phyloP scores from a whole-genome alignment of 441 rosid genomes.

The Corymbia calophylla region DNA sequence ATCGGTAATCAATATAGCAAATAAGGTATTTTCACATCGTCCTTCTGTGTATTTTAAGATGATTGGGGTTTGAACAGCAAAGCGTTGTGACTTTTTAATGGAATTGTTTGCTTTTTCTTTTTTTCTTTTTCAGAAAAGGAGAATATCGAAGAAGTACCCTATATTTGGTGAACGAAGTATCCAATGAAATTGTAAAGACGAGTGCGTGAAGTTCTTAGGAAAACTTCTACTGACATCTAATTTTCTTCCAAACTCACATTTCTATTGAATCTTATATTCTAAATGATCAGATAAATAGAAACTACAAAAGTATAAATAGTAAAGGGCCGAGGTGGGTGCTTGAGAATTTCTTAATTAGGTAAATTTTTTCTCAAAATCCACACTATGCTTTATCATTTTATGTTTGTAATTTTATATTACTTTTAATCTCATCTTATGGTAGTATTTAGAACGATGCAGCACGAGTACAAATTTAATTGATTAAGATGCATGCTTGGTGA shows the following conservation, averaged over 20 bases:
- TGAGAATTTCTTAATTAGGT: not conserved
- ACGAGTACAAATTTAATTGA: not conserved
- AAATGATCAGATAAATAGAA: not conserved
- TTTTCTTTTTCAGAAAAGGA: not conserved
- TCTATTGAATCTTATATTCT: too few relatives aligned
- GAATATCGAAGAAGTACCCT: not conserved
- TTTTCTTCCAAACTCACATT: not conserved
- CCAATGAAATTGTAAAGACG: not conserved
- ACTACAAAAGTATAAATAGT: not conserved
- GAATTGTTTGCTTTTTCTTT: not conserved
- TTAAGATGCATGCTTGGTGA: not conserved
- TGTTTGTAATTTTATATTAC: not conserved
- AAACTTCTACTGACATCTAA: not conserved
- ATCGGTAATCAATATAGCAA: too few relatives aligned
- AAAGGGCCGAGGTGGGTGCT: not conserved
- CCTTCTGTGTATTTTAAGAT: not conserved
- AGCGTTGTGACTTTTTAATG: not conserved
- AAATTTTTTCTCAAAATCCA: not conserved
- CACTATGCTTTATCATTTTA: not conserved
- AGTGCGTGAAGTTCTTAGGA: not conserved
- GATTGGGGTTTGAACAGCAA: not conserved
- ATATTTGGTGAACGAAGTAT: not conserved
- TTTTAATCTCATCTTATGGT: not conserved
- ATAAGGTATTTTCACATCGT: too few relatives aligned
- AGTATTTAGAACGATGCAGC: not conserved